Evolutionary conservation across 768 basidiomycete genomes (phyloP), one percentile per base, ranked within the genome.

Genomic region (Botryobasidium botryosum): DNA sequence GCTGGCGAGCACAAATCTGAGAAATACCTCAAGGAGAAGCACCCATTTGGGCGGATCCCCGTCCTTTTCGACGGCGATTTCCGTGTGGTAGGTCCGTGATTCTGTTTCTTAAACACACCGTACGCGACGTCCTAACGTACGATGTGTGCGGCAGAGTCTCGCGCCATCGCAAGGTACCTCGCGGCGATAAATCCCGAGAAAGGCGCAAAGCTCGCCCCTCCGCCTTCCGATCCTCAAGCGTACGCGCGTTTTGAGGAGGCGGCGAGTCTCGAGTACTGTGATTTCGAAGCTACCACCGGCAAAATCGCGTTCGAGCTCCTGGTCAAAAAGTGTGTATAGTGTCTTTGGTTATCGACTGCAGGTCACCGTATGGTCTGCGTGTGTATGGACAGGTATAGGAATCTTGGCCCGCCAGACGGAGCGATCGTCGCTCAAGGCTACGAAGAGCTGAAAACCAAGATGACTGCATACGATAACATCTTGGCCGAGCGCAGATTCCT

Each of bases 161-260:
- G 75, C 12, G 76, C 76, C 1, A 77, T 80, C 49, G 57, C 54
- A 28, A 68, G 72, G 12, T 82, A 80, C 55, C 53, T 79, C 52
- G 69, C 64, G 27, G 56, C 57, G 29, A 79, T 77, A 56, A 72
- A 74, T 51, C 55, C 67, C 6, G 46, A 48, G 40, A 67, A 74
- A 48, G 74, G 74, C 20, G 62, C 68, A 4, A 42, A 54, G 10
- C 64, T 79, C 26, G 60, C 75, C 25, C 77, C 79, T 13, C 43
- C 42, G 33, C 47, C 57, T 3, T 36, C 54, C 24, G 65, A 66
- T 50, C 51, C 52, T 27, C 55, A 60, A 53, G 60, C 59, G 7
- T 40, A 55, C 6, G 72, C 69, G 2, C 56, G 68, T 7, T 70
- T 73, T 49, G 71, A 74, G 51, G 70, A 71, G 53, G 62, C 58